phyloP scores from a whole-genome alignment of 176 grass and related monocot genomes.

The sorghum (Sorghum bicolor) region Sorghum_bicolor_NCBIv3 NC_012872.2:72621001-72621500 shows the following conservation, averaged over 20 bases:
- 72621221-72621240: not conserved
- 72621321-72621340: not conserved
- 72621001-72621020: not conserved
- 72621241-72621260: not conserved
- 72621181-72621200: not conserved
- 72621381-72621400: not conserved
- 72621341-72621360: not conserved
- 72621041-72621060: not conserved
- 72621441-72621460: not conserved
- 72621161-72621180: not conserved
- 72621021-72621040: not conserved
- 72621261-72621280: not conserved
- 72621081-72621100: not conserved
- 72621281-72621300: not conserved
- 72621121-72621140: not conserved
- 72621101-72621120: not conserved
- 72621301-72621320: not conserved
- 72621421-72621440: not conserved
- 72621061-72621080: not conserved
- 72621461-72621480: not conserved
- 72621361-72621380: not conserved
- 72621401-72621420: not conserved
- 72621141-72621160: not conserved
- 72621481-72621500: not conserved
- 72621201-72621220: not conserved